These are phyloP conservation scores for Chalaropsis ovoidea DNA, from an alignment of 2,329 filamentous ascomycete genomes.

Conservation along the genomic window DNA sequence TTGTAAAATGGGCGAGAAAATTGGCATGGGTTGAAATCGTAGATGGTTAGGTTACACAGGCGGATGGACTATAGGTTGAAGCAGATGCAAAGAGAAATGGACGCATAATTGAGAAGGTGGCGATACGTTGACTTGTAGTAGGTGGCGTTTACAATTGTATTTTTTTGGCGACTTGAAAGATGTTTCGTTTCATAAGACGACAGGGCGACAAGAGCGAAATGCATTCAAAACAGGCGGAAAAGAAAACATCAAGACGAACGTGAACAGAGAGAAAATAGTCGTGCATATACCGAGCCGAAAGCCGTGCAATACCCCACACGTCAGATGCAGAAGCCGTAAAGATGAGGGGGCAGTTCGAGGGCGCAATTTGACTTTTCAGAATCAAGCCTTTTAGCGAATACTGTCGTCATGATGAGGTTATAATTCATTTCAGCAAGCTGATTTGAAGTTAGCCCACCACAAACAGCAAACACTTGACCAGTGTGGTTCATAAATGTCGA, in stretches of 20 bases:
- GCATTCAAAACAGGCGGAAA: constrained; percentile 11
- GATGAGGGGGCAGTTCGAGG: background rate
- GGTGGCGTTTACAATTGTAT: constrained; percentile 16
- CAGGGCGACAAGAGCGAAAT: constrained; percentile 13
- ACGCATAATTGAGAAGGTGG: background rate
- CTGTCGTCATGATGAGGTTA: background rate
- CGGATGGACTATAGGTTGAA: background rate
- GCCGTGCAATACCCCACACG: background rate
- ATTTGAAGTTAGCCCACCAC: background rate
- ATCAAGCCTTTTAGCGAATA: background rate
- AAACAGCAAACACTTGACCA: constrained; percentile 5
- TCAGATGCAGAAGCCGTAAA: constrained; percentile 1
- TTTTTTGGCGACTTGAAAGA: background rate
- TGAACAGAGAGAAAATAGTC: background rate
- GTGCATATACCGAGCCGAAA: background rate
- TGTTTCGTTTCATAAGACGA: constrained; percentile 3
- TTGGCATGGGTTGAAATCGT: background rate
- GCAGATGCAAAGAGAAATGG: background rate
- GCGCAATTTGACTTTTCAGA: background rate
- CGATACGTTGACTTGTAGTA: constrained; percentile 17
- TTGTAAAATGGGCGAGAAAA: background rate
- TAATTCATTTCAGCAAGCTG: constrained; percentile 5
- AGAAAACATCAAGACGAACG: constrained; percentile 15
- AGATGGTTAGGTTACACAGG: constrained; percentile 3
- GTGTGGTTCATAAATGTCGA: background rate